A percentile compares a stretch with the other conserved stretches of the same genome.
phyloP scores from a whole-genome alignment of 1,284 basidiomycete species.

The Ganoderma lingzhi region DNA sequence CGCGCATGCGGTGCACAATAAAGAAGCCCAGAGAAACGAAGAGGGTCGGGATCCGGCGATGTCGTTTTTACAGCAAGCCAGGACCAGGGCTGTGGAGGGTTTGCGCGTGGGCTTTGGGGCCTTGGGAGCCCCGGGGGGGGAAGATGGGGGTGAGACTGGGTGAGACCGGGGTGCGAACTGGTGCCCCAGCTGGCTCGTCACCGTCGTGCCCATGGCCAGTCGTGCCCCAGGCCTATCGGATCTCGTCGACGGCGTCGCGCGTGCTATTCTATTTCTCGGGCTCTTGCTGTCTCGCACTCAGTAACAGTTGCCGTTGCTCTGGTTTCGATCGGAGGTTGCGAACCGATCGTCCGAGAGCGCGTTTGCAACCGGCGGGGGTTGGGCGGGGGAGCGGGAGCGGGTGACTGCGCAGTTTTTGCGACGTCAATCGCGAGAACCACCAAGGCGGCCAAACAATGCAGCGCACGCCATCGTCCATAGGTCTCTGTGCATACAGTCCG shows the following conservation, averaged over 20 bases:
- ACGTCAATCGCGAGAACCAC: neutral
- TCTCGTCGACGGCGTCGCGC: conserved; percentile 1
- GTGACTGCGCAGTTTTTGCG: neutral
- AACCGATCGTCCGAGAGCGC: neutral
- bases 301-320: neutral
- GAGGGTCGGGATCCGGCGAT: neutral
- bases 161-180: conserved; percentile 5
- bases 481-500: too few species aligned
- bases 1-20: conserved; percentile 7
- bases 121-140: neutral
- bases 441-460: neutral
- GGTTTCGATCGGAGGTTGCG: neutral
- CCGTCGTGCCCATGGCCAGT: neutral
- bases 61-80: neutral
- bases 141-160: neutral
- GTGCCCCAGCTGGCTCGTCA: too few species aligned
- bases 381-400: neutral
- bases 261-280: neutral
- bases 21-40: conserved; percentile 3
- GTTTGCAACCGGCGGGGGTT: neutral
- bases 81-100: neutral
- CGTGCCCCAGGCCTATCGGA: neutral
- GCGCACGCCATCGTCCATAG: too few species aligned
- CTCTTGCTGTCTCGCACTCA: neutral
- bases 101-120: neutral